Percentiles rank a stretch among this genome's conserved stretches.
Evolutionary conservation across 352 stramenopile species (phyloP).

Genomic region (Phytophthora podocarpi): DNA sequence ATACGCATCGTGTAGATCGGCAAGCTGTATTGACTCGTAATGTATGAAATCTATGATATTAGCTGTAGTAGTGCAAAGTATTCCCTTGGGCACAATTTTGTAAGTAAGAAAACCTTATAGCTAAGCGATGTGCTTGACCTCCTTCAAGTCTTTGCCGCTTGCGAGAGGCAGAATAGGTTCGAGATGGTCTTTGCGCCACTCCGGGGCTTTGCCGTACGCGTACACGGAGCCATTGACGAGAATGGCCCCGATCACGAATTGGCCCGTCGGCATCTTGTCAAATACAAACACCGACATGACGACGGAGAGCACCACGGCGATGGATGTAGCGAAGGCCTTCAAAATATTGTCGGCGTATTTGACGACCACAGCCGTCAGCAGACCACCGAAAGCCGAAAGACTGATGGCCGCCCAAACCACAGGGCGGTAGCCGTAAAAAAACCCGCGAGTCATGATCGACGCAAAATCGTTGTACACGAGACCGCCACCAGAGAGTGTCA

Average conservation of each 20-base stretch:
- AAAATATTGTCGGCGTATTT: slow-evolving; percentile 91
- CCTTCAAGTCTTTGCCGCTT: slow-evolving; percentile 12
- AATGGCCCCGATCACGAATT: slow-evolving; percentile 75
- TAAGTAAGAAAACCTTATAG: slow-evolving; percentile 9
- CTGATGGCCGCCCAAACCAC: slow-evolving; percentile 78
- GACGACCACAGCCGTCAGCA: slow-evolving; percentile 85
- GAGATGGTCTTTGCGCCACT: slow-evolving; percentile 34
- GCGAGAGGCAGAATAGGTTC: slow-evolving; percentile 27
- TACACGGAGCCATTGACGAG: slow-evolving; percentile 87
- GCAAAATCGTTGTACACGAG: slow-evolving; percentile 70
- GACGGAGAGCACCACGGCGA: slow-evolving; percentile 81
- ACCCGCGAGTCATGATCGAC: slow-evolving; percentile 53
- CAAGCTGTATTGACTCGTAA: slow-evolving; percentile 12
- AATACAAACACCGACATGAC: slow-evolving; percentile 88
- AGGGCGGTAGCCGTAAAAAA: slow-evolving; percentile 86
- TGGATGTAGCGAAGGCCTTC: slow-evolving; percentile 87
- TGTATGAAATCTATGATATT: slow-evolving; percentile 27
- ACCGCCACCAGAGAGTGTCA: slow-evolving; percentile 61
- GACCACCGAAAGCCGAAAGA: slow-evolving; percentile 70
- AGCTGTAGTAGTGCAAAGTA: neutral
- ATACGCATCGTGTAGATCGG: too few relatives aligned
- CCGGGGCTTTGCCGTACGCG: slow-evolving; percentile 67
- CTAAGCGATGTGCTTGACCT: slow-evolving; percentile 31
- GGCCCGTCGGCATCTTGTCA: slow-evolving; percentile 74
- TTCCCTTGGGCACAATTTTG: neutral